Base-by-base conservation (phyloP, 495 filamentous ascomycete species). In the Podospora conica region DNA sequence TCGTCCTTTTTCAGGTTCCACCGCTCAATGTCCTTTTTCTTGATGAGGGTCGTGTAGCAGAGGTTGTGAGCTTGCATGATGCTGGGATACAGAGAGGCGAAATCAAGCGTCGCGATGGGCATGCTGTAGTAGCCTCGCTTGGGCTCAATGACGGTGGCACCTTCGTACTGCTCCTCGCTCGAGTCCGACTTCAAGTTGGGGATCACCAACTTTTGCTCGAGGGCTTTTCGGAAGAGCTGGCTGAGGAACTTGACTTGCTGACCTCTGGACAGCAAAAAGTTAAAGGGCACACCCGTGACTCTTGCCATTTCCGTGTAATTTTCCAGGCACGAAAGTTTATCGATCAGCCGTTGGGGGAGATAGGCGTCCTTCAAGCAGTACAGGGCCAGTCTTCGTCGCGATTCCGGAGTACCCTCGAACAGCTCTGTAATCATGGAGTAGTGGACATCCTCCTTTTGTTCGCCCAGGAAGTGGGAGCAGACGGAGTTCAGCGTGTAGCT, bases 251-350 rank as follows among this genome's bases (percentile, higher is more conserved):
- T 97, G 71, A 98, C 90, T 75, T 99, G 95, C 73, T 99, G 95
- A 56, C 95, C 95, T 74, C 91, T 87, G 25, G 96, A 84, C 4
- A 99, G 85, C 21, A 99, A 85, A 72, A 89, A 97, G 71, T 96
- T 97, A 83, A 98, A 99, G 1, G 95, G 96, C 1, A 99, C 93
- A 66, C 95, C 95, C 20, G 95, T 99, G 73, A 99, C 95, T 85
- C 95, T 95, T 53, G 95, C 95, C 95, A 99, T 99, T 77, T 99
- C 95, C 0, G 95, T 98, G 71, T 97, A 97, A 75, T 99, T 99
- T 73, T 96, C 89, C 27, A 99, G 82, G 76, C 95, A 97, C 77
- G 96, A 97, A 29, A 99, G 82, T 71, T 99, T 99, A 76, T 99
- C 95, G 86, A 99, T 91, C 63, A 99, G 78, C 53, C 95, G 80